Evolutionary conservation across 139 green algal genomes (phyloP), one percentile per base, ranked within the genome.

Genomic region (Chlamydomonas eustigma): DNA sequence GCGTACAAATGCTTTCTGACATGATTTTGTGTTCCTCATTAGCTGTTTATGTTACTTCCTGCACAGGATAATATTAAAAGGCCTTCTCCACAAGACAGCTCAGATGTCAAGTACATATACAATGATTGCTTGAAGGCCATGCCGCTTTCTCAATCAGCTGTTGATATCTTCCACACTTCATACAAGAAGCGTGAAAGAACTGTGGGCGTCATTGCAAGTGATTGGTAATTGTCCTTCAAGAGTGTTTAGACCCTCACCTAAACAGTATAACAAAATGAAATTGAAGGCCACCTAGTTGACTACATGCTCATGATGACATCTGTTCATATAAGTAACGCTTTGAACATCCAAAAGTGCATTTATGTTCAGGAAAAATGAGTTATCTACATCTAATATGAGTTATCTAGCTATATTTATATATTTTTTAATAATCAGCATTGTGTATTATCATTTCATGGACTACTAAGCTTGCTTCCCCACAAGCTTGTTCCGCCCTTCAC

Each of bases 41-140:
- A 6, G 18, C 58, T 18, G 6, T 24, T 32, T 70, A 28, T 22
- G 12, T 58, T 12, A 58, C 44, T 18, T 70, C 25, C n/a, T n/a
- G n/a, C n/a, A n/a, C n/a, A 35, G 25, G 58, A 22, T 24, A 37
- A 8, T 28, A 6, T 35, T 22, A 18, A 5, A 32, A 32, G 58
- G 6, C 58, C 58, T 35, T 5, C 24, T 18, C 58, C 58, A 24
- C 25, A 24, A 22, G 32, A 24, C 25, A 32, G 18, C 18, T 28
- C 58, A 22, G 58, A 37, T 70, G 58, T 70, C 25, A 28, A 24
- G 58, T 70, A 32, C 22, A 32, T 70, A 5, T 70, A 70, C 58
- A 70, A 22, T 8, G 58, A 22, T 28, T 70, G 58, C 25, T 6
- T 70, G 18, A 6, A 28, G 25, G 58, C 25, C 8, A 22, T 28